These are phyloP conservation scores for Saccharomycopsis fermentans DNA, from an alignment of 805 yeast genomes.

Conservation along the genomic window DNA sequence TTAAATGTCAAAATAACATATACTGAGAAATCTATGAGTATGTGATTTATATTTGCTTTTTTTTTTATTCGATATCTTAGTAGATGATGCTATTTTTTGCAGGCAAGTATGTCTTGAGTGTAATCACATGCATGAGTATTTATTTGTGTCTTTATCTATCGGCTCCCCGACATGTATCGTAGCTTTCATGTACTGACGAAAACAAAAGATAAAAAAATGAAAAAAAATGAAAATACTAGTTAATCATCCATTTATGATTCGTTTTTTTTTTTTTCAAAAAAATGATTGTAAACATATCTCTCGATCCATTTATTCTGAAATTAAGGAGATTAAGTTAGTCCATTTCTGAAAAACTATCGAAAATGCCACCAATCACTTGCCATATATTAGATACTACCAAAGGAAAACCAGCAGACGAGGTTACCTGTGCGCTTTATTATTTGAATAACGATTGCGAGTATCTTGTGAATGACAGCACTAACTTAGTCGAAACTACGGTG, in stretches of 20 bases:
- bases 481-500: background rate
- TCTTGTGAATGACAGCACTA: background rate
- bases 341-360: background rate
- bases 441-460: conserved; percentile 20
- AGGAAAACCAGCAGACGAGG: conserved; percentile 76
- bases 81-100: too few species aligned
- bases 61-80: too few species aligned
- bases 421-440: conserved; percentile 51
- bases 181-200: too few species aligned
- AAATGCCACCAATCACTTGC: conserved; percentile 60
- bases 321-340: too few species aligned
- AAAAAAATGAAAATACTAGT: background rate
- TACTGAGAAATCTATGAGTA: too few species aligned
- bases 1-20: too few species aligned
- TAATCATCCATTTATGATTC: background rate
- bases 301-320: background rate
- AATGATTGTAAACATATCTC: too few species aligned
- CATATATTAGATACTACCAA: conserved; percentile 77
- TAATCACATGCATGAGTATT: background rate
- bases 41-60: background rate
- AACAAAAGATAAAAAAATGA: background rate
- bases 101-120: background rate
- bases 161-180: background rate
- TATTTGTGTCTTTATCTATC: background rate
- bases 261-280: background rate